phyloP scores from a whole-genome alignment of 106 monocot genomes.

The Dendrobium officinale region DNA sequence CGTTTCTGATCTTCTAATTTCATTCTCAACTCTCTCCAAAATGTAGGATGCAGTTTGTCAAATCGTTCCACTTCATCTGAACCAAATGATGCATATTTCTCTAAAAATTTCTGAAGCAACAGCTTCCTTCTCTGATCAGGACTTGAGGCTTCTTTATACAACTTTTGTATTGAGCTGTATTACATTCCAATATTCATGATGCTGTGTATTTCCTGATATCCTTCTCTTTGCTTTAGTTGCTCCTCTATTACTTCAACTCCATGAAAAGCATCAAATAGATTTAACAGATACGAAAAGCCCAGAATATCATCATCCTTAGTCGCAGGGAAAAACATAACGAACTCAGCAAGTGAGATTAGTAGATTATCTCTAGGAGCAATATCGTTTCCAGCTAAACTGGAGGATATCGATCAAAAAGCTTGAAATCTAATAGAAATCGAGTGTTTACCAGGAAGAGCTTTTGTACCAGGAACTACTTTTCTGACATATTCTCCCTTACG shows the following conservation, averaged over 20 bases:
- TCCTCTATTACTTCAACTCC: constrained; percentile 77
- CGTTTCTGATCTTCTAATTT: constrained; percentile 83
- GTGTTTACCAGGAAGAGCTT: constrained; percentile 23
- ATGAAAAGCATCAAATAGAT: constrained; percentile 68
- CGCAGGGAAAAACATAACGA: constrained; percentile 53
- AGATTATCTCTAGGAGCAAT: constrained; percentile 79
- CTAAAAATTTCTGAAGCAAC: constrained; percentile 51
- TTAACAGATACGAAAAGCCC: constrained; percentile 68
- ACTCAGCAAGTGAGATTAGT: constrained; percentile 55
- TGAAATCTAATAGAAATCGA: constrained; percentile 48
- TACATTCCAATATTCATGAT: constrained; percentile 82
- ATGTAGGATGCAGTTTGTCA: constrained; percentile 52
- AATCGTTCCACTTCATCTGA: constrained; percentile 58
- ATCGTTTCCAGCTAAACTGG: constrained; percentile 59
- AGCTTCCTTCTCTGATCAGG: constrained; percentile 63
- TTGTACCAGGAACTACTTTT: constrained; percentile 20
- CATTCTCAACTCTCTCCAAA: constrained; percentile 83
- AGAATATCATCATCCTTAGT: constrained; percentile 61
- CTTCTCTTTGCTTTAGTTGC: constrained; percentile 52
- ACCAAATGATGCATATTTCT: constrained; percentile 50
- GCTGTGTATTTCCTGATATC: constrained; percentile 58
- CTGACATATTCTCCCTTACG: constrained; percentile 39
- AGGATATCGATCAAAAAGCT: constrained; percentile 49
- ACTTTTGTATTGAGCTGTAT: constrained; percentile 72
- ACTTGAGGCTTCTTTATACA: constrained; percentile 40